Percentiles rank a stretch among this genome's conserved stretches.
Conservation (phyloP, 2,329 filamentous ascomycete genomes). For the Aulographum hederae region DNA sequence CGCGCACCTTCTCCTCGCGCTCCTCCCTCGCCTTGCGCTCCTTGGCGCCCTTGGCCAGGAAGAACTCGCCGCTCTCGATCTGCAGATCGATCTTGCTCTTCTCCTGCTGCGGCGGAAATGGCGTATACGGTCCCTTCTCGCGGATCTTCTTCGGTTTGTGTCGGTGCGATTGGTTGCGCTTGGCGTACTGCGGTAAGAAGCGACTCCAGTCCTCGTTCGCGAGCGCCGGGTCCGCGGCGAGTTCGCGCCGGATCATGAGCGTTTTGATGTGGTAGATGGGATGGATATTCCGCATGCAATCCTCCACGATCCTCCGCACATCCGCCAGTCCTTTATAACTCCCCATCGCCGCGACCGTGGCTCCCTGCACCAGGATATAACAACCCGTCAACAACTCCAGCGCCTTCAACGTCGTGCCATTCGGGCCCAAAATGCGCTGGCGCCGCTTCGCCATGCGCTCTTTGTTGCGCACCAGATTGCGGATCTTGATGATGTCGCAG, state of each 20-base stretch:
- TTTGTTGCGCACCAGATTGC: conserved; percentile 78
- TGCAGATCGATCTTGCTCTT: conserved; percentile 98
- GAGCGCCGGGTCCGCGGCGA: conserved; percentile 75
- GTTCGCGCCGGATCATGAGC: conserved; percentile 82
- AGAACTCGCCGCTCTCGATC: conserved; percentile 96
- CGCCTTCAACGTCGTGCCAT: conserved; percentile 83
- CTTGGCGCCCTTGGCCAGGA: conserved; percentile 82
- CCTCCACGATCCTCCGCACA: conserved; percentile 71
- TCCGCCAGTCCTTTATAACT: conserved; percentile 88
- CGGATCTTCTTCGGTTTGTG: conserved; percentile 67
- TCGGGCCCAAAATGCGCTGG: conserved; percentile 80
- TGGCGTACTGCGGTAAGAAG: conserved; percentile 95
- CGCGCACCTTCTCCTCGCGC: conserved; percentile 65
- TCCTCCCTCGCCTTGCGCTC: conserved; percentile 57
- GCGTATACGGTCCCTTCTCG: conserved; percentile 93
- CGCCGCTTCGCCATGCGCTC: conserved; percentile 89
- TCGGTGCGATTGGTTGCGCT: conserved; percentile 70
- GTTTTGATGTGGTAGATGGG: conserved; percentile 89
- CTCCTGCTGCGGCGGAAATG: conserved; percentile 89
- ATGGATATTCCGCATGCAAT: conserved; percentile 92
- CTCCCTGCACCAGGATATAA: conserved; percentile 91
- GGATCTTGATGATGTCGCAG: conserved; percentile 91
- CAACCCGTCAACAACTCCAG: conserved; percentile 80
- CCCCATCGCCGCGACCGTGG: conserved; percentile 85
- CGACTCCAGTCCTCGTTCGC: conserved; percentile 85